Percentiles rank a stretch among this genome's conserved stretches.
phyloP scores from a whole-genome alignment of 2,329 filamentous ascomycete species.

The Aplosporella prunicola region DNA sequence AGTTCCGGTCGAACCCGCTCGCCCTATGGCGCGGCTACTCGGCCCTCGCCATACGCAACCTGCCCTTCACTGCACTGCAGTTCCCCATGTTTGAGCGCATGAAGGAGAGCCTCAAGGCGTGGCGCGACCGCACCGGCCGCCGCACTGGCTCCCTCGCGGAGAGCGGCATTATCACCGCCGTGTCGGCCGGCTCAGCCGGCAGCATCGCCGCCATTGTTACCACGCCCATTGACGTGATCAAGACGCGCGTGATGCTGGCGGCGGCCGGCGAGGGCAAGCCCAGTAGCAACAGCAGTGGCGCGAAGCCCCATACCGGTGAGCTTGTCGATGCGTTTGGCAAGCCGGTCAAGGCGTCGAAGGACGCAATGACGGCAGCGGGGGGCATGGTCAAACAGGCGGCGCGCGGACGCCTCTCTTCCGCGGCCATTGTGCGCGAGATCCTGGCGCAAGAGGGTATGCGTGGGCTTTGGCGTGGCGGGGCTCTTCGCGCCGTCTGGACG shows the following conservation, averaged over 20 bases:
- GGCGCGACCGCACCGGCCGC: conserved; percentile 30
- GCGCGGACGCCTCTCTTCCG: too few relatives aligned
- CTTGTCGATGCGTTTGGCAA: conserved; percentile 7
- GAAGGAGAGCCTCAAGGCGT: conserved; percentile 44
- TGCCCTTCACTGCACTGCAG: conserved; percentile 80
- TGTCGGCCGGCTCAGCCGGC: conserved; percentile 65
- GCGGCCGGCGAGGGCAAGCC: conserved; percentile 19
- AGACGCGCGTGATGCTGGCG: conserved; percentile 79
- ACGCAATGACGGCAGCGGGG: neutral
- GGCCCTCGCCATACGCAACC: conserved; percentile 69
- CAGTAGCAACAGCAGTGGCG: conserved; percentile 15
- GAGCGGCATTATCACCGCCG: conserved; percentile 60
- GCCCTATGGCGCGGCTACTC: conserved; percentile 63
- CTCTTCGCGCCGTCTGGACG: conserved; percentile 69
- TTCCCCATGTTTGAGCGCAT: conserved; percentile 78
- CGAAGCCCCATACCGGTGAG: conserved; percentile 1
- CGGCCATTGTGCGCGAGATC: conserved; percentile 56
- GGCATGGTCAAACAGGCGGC: too few relatives aligned
- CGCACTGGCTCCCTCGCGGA: conserved; percentile 46
- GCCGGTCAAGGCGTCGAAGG: neutral
- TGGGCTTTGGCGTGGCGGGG: conserved; percentile 69
- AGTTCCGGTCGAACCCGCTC: conserved; percentile 47
- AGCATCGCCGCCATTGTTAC: conserved; percentile 70
- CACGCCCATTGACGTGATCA: conserved; percentile 81
- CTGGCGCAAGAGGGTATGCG: conserved; percentile 56